Evolutionary conservation across 257 asterid species (phyloP).

Genomic region (Scutellaria minor): DNA sequence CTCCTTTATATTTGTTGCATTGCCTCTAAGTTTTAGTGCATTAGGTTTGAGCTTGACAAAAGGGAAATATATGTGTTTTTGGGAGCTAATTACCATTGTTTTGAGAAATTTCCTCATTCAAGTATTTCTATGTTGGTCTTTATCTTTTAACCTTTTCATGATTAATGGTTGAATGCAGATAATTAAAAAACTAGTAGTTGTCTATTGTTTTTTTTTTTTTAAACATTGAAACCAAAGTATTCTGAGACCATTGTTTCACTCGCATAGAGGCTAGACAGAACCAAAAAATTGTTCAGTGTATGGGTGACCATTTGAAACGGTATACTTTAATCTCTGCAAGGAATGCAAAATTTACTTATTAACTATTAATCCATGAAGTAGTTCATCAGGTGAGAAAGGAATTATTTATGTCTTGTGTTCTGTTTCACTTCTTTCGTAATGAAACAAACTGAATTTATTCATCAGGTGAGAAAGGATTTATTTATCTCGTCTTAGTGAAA

Average conservation of each 20-base stretch:
- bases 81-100: too few species aligned
- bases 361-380: not conserved
- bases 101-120: too few species aligned
- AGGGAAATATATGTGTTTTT: too few species aligned
- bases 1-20: not conserved
- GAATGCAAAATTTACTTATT: not conserved
- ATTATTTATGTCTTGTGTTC: not conserved
- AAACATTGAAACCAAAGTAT: not conserved
- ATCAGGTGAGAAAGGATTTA: too few species aligned
- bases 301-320: not conserved
- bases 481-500: not conserved
- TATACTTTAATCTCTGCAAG: not conserved
- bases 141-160: not conserved
- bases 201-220: not conserved
- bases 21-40: not conserved
- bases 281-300: not conserved
- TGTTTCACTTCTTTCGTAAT: not conserved
- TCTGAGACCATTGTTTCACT: not conserved
- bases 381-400: not conserved
- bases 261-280: not conserved
- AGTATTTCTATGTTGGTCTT: not conserved
- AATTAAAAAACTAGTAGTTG: not conserved
- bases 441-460: not conserved
- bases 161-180: not conserved
- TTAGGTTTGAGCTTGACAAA: not conserved